Evolutionary conservation across 805 yeast genomes (phyloP), one percentile per base, ranked within the genome.

Genomic region (Candida silvicultrix): DNA sequence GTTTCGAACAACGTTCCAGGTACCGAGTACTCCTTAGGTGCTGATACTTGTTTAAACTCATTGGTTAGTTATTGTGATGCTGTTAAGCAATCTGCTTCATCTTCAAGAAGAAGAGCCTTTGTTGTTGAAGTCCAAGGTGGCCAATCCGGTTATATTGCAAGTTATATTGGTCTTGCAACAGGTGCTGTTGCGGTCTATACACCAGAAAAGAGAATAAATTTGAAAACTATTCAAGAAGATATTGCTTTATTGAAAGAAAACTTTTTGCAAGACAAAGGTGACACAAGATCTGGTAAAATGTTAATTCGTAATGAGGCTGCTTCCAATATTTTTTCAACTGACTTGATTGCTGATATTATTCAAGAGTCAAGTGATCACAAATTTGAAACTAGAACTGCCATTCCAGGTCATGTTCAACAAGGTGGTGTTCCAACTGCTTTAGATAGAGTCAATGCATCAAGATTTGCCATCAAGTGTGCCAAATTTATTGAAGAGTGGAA

Each of bases 71-170:
- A 94, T 73, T 92, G 98, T 70, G 99, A 94, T 66, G 89, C 87
- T 22, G 84, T 94, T 54, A 90, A 94, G 70, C 97, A 88, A 71
- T 80, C 89, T 43, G 99, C 99, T 2, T 83, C 97, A 19, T 88
- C 99, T 16, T 80, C 97, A 3, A 81, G 99, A 71, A 85, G 88
- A 58, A 78, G 99, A 58, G 96, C 85, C 21, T 94, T 94, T 64
- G 96, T 94, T 36, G 94, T 94, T 52, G 99, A 94, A 63, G 97
- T 90, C 16, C 99, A 95, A 70, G 99, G 99, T 58, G 99, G 99
- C 45, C 85, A 89, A 64, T 85, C 94, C 14, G 99, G 99, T 16
- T 94, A 82, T 66, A 81, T 94, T 60, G 97, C 98, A 6, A 80
- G 96, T 5, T 83, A 74, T 64, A 83, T 89, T 18, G 86, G 90